Conservation (phyloP, 73 alveolate species). For the Paramecium octaurelia region DNA sequence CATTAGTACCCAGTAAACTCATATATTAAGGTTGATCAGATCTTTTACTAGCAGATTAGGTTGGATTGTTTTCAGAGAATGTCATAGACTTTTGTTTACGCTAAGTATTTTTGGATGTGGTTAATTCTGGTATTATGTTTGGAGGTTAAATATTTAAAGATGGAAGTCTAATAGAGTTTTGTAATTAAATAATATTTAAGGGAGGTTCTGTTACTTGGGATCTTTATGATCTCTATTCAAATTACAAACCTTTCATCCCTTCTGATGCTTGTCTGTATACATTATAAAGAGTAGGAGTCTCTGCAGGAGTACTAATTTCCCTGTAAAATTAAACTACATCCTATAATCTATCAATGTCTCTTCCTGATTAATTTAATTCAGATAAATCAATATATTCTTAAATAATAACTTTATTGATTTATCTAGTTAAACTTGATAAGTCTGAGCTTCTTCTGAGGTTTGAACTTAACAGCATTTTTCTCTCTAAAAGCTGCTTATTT, state of each 20-base stretch:
- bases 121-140: not conserved
- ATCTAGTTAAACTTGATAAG: not conserved
- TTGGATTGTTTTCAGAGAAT: not conserved
- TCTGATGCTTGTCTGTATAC: not conserved
- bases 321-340: not conserved
- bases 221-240: not conserved
- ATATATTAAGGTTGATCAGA: not conserved
- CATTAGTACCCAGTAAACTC: not conserved
- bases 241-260: not conserved
- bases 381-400: conserved; percentile 1
- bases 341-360: not conserved
- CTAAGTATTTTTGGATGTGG: not conserved
- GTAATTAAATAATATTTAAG: not conserved
- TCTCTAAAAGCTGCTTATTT: not conserved
- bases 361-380: not conserved
- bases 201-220: conserved; percentile 24
- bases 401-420: not conserved
- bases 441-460: not conserved
- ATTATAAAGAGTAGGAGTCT: not conserved
- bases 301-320: conserved; percentile 20
- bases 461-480: not conserved
- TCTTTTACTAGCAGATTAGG: not conserved
- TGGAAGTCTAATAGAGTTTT: not conserved
- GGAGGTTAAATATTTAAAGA: not conserved
- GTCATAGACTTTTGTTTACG: not conserved